Conservation (phyloP, 768 basidiomycete species). For the Amanita polypyramis region DNA sequence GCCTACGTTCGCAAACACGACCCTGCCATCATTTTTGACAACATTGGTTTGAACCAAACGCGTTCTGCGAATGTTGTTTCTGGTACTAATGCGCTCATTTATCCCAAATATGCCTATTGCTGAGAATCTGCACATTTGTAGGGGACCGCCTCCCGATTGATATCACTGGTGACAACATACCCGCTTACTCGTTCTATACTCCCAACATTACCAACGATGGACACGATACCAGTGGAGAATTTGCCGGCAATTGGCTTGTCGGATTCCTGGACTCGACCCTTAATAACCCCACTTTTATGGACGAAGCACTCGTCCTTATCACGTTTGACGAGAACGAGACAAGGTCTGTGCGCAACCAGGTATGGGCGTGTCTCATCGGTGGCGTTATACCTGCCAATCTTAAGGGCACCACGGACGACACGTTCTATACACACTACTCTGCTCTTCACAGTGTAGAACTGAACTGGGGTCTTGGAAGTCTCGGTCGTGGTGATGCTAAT, state of each 20-base stretch:
- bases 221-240: slow-evolving; percentile 48
- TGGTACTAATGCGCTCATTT: slow-evolving; percentile 33
- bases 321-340: slow-evolving; percentile 52
- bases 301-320: slow-evolving; percentile 44
- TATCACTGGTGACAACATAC: slow-evolving; percentile 34
- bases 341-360: slow-evolving; percentile 31
- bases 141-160: slow-evolving; percentile 33
- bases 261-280: slow-evolving; percentile 46
- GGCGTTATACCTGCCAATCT: slow-evolving; percentile 31
- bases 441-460: slow-evolving; percentile 41
- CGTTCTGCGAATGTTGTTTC: slow-evolving; percentile 40
- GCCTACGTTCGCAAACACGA: slow-evolving; percentile 22
- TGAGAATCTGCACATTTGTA: not conserved
- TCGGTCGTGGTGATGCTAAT: slow-evolving; percentile 50
- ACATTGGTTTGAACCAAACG: slow-evolving; percentile 28
- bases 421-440: slow-evolving; percentile 56
- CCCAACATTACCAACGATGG: slow-evolving; percentile 53
- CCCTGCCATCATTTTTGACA: slow-evolving; percentile 41
- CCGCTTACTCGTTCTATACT: slow-evolving; percentile 55
- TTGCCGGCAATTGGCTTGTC: slow-evolving; percentile 31
- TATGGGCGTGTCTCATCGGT: slow-evolving; percentile 32
- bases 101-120: not conserved
- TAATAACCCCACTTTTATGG: slow-evolving; percentile 33
- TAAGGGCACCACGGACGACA: slow-evolving; percentile 35
- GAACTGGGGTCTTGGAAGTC: slow-evolving; percentile 53